Conservation (phyloP, 1,284 basidiomycete species). For the Marasmius fiardii region DNA sequence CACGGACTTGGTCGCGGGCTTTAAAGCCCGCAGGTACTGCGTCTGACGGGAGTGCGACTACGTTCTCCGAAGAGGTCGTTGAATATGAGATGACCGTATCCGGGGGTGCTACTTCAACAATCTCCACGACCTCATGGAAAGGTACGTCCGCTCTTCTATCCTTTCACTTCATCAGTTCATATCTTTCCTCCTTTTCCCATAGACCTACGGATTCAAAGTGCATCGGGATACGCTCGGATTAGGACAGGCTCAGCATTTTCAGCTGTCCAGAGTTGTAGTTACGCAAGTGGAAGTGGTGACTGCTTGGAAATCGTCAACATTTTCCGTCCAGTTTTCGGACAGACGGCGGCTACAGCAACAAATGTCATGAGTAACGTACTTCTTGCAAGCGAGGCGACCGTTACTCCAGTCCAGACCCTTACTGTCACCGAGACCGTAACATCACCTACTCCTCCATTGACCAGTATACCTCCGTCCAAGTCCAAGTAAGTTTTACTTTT, state of each 20-base stretch:
- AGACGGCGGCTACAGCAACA: background rate
- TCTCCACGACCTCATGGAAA: conserved; percentile 1
- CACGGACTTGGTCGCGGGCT: background rate
- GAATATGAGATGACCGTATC: background rate
- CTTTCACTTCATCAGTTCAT: no score
- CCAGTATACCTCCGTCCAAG: background rate
- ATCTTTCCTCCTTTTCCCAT: background rate
- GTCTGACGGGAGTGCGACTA: conserved; percentile 5
- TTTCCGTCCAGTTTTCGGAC: background rate
- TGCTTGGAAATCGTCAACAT: background rate
- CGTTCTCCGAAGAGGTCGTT: conserved; percentile 4
- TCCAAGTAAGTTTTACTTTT: background rate
- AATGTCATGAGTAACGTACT: background rate
- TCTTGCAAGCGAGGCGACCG: background rate
- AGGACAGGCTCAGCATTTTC: background rate
- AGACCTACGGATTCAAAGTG: conserved; percentile 6
- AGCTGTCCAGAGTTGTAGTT: background rate
- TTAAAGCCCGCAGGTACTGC: conserved; percentile 2
- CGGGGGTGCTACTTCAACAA: background rate
- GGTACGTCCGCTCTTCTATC: background rate
- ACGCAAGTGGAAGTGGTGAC: background rate
- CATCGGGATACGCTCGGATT: conserved; percentile 6
- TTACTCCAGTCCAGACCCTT: background rate
- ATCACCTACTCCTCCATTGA: background rate
- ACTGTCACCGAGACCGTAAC: background rate